Conservation (phyloP, 306 rosid genomes). For the Trifolium fragiferum region DNA sequence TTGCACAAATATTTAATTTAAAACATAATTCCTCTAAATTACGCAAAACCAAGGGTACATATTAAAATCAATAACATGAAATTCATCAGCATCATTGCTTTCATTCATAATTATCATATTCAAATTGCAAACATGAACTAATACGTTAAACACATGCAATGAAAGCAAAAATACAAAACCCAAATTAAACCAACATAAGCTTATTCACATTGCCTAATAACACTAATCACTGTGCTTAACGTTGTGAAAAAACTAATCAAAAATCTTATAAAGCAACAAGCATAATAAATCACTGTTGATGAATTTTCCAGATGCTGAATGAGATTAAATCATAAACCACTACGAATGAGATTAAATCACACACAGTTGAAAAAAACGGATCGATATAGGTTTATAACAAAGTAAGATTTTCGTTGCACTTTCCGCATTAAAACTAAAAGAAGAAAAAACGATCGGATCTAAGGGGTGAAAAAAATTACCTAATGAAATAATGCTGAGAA, state of each 20-base stretch:
- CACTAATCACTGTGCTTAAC: not conserved
- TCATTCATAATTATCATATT: not conserved
- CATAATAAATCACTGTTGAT: slow-evolving; percentile 13
- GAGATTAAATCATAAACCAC: slow-evolving; percentile 18
- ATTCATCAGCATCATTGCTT: not conserved
- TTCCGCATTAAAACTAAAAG: not conserved
- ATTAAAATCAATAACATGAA: slow-evolving; percentile 2
- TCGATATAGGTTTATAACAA: slow-evolving; percentile 3
- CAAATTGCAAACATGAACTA: not conserved
- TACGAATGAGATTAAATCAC: slow-evolving; percentile 1
- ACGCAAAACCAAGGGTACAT: too few species aligned
- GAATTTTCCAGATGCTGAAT: not conserved
- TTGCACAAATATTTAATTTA: too few species aligned
- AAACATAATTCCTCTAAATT: too few species aligned
- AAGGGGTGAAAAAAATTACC: slow-evolving; percentile 51
- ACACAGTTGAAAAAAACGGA: not conserved
- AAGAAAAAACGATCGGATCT: slow-evolving; percentile 49
- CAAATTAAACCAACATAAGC: not conserved
- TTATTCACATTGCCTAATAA: not conserved
- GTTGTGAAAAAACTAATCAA: not conserved
- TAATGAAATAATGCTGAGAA: slow-evolving; percentile 67
- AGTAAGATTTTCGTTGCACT: slow-evolving; percentile 52
- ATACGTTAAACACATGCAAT: not conserved
- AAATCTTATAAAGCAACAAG: not conserved
- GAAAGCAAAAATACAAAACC: not conserved